phyloP scores from a whole-genome alignment of 441 rosid species.

The Theobroma grandiflorum region DNA sequence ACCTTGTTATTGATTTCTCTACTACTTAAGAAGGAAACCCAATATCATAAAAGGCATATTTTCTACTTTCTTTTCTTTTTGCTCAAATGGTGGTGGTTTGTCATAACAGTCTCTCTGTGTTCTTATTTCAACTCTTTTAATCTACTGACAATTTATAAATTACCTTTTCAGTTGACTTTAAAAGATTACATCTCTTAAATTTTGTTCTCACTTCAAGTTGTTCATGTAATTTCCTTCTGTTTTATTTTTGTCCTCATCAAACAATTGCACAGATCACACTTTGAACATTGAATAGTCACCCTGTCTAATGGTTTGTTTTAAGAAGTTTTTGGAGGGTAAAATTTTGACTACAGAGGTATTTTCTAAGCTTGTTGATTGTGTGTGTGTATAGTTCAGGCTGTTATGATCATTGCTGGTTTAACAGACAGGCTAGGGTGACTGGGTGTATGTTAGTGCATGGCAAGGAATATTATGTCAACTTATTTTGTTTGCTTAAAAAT shows the following conservation, averaged over 20 bases:
- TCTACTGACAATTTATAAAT: background rate
- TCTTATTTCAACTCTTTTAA: background rate
- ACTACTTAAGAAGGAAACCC: background rate
- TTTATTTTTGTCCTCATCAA: background rate
- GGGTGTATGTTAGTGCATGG: background rate
- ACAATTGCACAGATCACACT: background rate
- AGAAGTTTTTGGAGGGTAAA: background rate
- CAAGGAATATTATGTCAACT: background rate
- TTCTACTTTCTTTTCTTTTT: background rate
- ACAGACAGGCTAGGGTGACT: background rate
- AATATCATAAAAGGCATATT: background rate
- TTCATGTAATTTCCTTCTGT: background rate
- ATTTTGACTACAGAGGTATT: background rate
- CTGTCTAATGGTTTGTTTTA: background rate
- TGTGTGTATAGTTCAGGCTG: background rate
- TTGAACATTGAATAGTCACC: background rate
- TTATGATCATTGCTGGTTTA: background rate
- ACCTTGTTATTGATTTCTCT: background rate
- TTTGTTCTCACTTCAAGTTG: background rate
- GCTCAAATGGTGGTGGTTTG: background rate
- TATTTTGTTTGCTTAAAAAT: conserved; percentile 3
- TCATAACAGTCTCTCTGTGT: background rate
- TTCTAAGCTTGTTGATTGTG: background rate
- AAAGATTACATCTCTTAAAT: background rate
- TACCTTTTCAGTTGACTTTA: background rate